Base-by-base conservation (phyloP, 352 stramenopile species). In the Phytophthora sp. region DNA sequence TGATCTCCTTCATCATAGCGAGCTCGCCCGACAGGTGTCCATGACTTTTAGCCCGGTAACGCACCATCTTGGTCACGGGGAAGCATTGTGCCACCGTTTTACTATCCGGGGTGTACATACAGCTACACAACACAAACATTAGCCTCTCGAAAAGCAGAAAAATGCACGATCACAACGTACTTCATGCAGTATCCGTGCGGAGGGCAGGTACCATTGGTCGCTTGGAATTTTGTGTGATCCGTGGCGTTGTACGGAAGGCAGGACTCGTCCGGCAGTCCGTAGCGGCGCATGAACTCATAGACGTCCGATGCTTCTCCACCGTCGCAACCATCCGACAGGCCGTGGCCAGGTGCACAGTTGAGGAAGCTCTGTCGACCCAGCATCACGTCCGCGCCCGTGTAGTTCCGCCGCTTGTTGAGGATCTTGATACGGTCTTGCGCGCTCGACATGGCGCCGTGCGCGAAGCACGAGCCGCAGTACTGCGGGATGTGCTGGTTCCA, bases 401-500 rank as follows among this genome's bases (percentile, higher is more conserved):
- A 92, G n/a, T 82, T 66, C 32, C 68, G 76, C 37, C 76, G 76
- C 50, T 83, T 76, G 69, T 89, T 88, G 26, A 85, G 53, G 48
- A 94, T 93, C 80, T 94, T 94, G 66, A 94, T 92, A 20, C 86
- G 83, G 35, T 94, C 86, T 32, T 92, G 80, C 12, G 81, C 80
- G 12, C 78, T 90, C 15, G 82, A 89, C 67, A 92, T 84, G 21
- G 84, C 77, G 23, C 83, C 78, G 48, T 95, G 89, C 0, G 81
- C 85, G 46, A 80, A 96, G 66, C 87, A 96, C 30, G 87, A 94
- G 28, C 88, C 88, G 56, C 90, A 97, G 68, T 95, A 97, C 58
- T 89, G 79, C 26, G 85, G 85, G 23, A 91, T 90, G 51, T 94
- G 85, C 59, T 94, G 83, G 64, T 92, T 92, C 84, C 85, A 94